These are phyloP conservation scores for Cladophialophora psammophila DNA, from an alignment of 2,329 filamentous ascomycete genomes.

Conservation along the genomic window DNA sequence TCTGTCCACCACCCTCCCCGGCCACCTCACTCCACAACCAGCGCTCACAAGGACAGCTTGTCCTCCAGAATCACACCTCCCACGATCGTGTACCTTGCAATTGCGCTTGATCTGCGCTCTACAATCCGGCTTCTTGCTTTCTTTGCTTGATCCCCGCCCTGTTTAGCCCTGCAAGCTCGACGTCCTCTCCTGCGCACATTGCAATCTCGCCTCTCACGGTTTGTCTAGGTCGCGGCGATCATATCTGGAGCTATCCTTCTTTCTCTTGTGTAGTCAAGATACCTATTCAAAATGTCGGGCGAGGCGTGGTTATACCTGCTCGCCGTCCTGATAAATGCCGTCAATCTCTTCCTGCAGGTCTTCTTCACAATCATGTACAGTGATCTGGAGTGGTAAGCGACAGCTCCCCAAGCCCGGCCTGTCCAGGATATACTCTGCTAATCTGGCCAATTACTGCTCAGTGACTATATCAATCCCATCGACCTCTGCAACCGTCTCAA, in stretches of 20 bases:
- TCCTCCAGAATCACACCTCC: not conserved
- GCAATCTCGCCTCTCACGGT: not conserved
- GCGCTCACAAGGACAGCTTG: conserved; percentile 17
- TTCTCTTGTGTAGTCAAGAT: conserved; percentile 11
- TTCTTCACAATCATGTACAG: conserved; percentile 99
- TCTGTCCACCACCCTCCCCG: not conserved
- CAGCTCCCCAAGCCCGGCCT: conserved; percentile 9
- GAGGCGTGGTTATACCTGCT: conserved; percentile 98
- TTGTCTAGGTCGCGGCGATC: not conserved
- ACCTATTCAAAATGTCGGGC: conserved; percentile 77
- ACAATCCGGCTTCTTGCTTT: conserved; percentile 1
- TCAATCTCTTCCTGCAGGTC: conserved; percentile 99
- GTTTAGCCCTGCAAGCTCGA: conserved; percentile 1
- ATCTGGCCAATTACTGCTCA: conserved; percentile 48
- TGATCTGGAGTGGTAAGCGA: conserved; percentile 95
- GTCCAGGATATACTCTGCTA: not conserved
- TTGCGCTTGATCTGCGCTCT: not conserved
- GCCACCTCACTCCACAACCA: conserved; percentile 3
- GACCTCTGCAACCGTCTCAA: conserved; percentile 99
- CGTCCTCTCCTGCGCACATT: not conserved
- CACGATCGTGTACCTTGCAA: not conserved
- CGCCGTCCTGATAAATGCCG: conserved; percentile 98
- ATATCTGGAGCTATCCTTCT: not conserved
- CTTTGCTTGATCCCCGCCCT: conserved; percentile 5
- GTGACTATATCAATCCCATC: conserved; percentile 99